Evolutionary conservation across 257 asterid species (phyloP), one percentile per base, ranked within the genome.

Genomic region (Lantana camara): DNA sequence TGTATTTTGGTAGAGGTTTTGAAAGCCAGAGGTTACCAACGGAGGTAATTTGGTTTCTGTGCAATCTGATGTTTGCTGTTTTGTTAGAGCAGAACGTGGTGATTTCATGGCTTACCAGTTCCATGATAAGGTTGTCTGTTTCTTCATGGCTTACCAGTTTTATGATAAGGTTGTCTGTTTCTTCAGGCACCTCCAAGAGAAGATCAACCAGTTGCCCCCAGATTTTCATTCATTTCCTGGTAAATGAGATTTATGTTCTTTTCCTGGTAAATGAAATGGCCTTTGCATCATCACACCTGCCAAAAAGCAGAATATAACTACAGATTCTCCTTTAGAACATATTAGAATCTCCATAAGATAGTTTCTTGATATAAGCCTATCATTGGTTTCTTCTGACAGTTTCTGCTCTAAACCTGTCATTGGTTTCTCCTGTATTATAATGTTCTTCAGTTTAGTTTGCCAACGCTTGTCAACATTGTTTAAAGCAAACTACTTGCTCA

Each of bases 171-270:
- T n/a, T n/a, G n/a, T n/a, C n/a, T n/a, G n/a, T 30, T 9, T 68
- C 13, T 80, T 69, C 83, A 94, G 99, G 78, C 82, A 69, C 73
- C 71, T 71, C 82, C 86, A 23, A 80, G 97, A 77, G 99, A 80
- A 24, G 96, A 83, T 60, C 80, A 77, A 89, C 73, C 95, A 84
- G 64, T 61, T 90, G 38, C 58, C 56, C 49, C 73, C 93, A 57
- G 75, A 77, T 68, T 82, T 77, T 74, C 87, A 63, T 52, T 72
- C 90, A 40, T 82, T 80, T 72, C 60, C 86, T 42, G 96, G 98
- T 92, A 79, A 64, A 64, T n/a, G n/a, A n/a, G n/a, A n/a, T n/a
- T n/a, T n/a, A n/a, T n/a, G n/a, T n/a, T n/a, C n/a, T n/a, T n/a
- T n/a, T n/a, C n/a, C n/a, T n/a, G n/a, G n/a, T n/a, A n/a, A n/a